Conservation (phyloP, 2,329 filamentous ascomycete species). For the Neofusicoccum sp. region DNA sequence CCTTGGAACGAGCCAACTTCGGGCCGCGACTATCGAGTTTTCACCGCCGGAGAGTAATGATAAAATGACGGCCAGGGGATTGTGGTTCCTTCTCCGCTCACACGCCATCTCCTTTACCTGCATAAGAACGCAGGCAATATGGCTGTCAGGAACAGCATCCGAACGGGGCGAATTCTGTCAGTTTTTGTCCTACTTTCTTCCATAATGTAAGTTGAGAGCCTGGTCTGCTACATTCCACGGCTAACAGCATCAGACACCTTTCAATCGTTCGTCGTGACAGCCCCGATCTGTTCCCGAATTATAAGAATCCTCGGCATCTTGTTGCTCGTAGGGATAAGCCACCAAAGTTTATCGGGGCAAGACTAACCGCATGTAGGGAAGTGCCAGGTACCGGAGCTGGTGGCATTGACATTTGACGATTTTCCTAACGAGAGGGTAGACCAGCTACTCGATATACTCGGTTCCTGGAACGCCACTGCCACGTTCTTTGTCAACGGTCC, state of each 20-base stretch:
- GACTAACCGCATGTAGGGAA: neutral
- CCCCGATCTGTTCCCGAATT: neutral
- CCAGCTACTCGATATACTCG: neutral
- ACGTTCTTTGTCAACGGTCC: slow-evolving; percentile 5
- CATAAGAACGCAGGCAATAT: neutral
- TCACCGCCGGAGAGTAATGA: no score
- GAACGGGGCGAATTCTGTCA: neutral
- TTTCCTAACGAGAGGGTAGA: neutral
- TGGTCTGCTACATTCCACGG: neutral
- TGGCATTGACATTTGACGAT: slow-evolving; percentile 2
- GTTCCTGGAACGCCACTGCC: neutral
- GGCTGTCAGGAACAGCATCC: neutral
- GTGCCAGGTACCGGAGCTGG: neutral
- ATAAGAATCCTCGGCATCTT: neutral
- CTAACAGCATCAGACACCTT: neutral
- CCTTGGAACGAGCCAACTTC: no score
- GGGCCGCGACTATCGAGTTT: no score
- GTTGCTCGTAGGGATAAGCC: neutral
- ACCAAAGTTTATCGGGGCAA: neutral
- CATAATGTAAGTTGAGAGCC: neutral
- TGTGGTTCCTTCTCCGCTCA: no score
- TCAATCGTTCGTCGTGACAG: neutral
- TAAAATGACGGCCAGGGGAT: no score
- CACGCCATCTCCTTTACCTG: no score
- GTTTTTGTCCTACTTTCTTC: neutral